A percentile compares a stretch with the other conserved stretches of the same genome.
Conservation (phyloP, 805 yeast species). For the Saccharomycopsis fodiens region DNA sequence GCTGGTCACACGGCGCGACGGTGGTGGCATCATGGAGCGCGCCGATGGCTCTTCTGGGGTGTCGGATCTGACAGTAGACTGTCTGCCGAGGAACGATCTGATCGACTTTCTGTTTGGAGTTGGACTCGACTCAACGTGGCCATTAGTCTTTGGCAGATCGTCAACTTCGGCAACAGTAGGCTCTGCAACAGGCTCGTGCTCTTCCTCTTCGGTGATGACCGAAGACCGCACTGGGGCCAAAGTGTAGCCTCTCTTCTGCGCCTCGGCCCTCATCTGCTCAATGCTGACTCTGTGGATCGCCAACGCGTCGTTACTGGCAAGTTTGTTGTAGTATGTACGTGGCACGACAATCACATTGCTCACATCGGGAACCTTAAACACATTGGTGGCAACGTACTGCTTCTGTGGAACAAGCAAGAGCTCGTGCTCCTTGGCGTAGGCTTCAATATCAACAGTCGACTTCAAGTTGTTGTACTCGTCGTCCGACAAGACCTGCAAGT, state of each 20-base stretch:
- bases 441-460: slow-evolving; percentile 18
- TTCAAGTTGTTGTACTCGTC: slow-evolving; percentile 31
- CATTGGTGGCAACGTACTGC: slow-evolving; percentile 58
- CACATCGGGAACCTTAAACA: slow-evolving; percentile 45
- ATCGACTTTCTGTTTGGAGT: slow-evolving; percentile 12
- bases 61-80: slow-evolving; percentile 3
- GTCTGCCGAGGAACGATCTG: slow-evolving; percentile 12
- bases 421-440: slow-evolving; percentile 39
- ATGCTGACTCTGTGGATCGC: slow-evolving; percentile 39
- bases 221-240: not conserved
- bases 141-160: slow-evolving; percentile 4
- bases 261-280: slow-evolving; percentile 38
- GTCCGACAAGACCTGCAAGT: slow-evolving; percentile 35
- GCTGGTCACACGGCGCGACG: slow-evolving; percentile 12
- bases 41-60: not conserved
- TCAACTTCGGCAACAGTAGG: not conserved
- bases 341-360: slow-evolving; percentile 58
- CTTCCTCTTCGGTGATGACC: slow-evolving; percentile 18
- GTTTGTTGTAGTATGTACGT: slow-evolving; percentile 51
- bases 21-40: slow-evolving; percentile 8
- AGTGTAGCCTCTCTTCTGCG: slow-evolving; percentile 39
- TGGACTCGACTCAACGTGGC: slow-evolving; percentile 3
- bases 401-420: slow-evolving; percentile 48
- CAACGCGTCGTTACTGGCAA: slow-evolving; percentile 38
- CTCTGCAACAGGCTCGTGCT: no score